Evolutionary conservation across 768 basidiomycete genomes (phyloP).

Genomic region (Mycena rosella): DNA sequence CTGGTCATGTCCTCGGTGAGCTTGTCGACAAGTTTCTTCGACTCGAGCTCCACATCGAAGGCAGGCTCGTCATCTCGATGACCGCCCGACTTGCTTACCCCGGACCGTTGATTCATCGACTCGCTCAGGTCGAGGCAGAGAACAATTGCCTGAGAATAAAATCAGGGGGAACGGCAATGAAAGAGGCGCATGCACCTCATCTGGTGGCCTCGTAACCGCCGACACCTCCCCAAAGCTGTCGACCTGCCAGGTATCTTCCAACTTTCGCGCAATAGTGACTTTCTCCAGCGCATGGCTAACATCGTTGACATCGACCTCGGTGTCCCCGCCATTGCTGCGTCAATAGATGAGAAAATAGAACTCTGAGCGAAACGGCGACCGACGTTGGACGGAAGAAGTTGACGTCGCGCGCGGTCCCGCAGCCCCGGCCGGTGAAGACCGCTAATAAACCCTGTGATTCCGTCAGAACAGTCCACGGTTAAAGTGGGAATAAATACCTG

Average conservation of each 20-base stretch:
- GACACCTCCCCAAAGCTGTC: slow-evolving; percentile 43
- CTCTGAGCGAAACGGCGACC: not conserved
- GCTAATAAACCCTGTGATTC: slow-evolving; percentile 41
- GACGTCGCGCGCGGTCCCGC: slow-evolving; percentile 43
- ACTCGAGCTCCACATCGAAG: not conserved
- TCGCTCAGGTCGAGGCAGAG: slow-evolving; percentile 45
- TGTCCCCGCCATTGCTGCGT: slow-evolving; percentile 43
- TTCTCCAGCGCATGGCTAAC: slow-evolving; percentile 40
- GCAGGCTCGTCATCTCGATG: not conserved
- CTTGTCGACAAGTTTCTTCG: not conserved
- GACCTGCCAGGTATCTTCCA: slow-evolving; percentile 46
- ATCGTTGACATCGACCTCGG: slow-evolving; percentile 47
- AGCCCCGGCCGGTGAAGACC: slow-evolving; percentile 46
- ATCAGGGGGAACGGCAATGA: not conserved
- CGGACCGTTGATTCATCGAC: slow-evolving; percentile 42
- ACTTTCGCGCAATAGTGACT: slow-evolving; percentile 37
- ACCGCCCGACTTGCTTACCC: slow-evolving; percentile 20
- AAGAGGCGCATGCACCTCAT: slow-evolving; percentile 39
- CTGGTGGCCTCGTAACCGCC: slow-evolving; percentile 40
- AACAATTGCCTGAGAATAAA: slow-evolving; percentile 42
- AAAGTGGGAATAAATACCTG: slow-evolving; percentile 29
- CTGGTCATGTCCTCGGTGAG: not conserved
- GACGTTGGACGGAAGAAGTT: slow-evolving; percentile 47
- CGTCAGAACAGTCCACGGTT: not conserved
- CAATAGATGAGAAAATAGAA: not conserved